These are phyloP conservation scores for Phoma sp. DNA, from an alignment of 2,329 filamentous ascomycete genomes.

Conservation along the genomic window DNA sequence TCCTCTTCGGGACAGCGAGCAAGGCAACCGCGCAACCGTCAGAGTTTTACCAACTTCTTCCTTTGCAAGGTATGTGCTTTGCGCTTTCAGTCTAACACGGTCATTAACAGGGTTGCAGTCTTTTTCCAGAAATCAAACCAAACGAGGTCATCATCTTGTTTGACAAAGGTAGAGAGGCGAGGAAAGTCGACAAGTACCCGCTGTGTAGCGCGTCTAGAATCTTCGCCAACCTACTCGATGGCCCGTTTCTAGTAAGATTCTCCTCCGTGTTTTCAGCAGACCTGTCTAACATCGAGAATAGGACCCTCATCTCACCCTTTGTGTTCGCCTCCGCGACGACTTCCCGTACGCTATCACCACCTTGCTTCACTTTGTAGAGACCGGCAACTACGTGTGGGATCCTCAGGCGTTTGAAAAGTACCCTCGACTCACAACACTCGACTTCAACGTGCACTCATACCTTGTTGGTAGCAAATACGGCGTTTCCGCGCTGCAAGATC, in stretches of 20 bases:
- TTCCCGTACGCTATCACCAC: conserved; percentile 28
- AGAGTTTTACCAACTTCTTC: conserved; percentile 2
- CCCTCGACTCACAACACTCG: conserved; percentile 28
- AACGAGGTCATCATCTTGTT: conserved; percentile 27
- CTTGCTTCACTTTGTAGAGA: conserved; percentile 30
- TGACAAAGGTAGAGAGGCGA: conserved; percentile 21
- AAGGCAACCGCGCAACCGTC: conserved; percentile 14
- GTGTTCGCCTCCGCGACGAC: conserved; percentile 29
- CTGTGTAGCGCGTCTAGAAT: conserved; percentile 24
- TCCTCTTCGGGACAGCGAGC: not conserved
- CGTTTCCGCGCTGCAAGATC: conserved; percentile 16
- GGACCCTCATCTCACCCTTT: not conserved
- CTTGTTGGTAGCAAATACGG: conserved; percentile 29
- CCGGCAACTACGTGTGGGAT: conserved; percentile 27
- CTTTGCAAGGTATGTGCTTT: conserved; percentile 16
- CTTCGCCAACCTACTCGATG: conserved; percentile 22
- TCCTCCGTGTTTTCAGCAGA: not conserved
- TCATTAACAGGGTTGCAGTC: conserved; percentile 12
- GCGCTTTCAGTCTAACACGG: not conserved
- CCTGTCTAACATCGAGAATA: not conserved
- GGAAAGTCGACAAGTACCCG: conserved; percentile 24
- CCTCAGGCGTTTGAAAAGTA: conserved; percentile 7
- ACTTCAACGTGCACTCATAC: conserved; percentile 37
- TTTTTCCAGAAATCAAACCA: conserved; percentile 12
- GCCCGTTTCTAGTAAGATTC: conserved; percentile 12